phyloP scores from a whole-genome alignment of 2,329 filamentous ascomycete genomes.

The Cladophialophora psammophila region DNA sequence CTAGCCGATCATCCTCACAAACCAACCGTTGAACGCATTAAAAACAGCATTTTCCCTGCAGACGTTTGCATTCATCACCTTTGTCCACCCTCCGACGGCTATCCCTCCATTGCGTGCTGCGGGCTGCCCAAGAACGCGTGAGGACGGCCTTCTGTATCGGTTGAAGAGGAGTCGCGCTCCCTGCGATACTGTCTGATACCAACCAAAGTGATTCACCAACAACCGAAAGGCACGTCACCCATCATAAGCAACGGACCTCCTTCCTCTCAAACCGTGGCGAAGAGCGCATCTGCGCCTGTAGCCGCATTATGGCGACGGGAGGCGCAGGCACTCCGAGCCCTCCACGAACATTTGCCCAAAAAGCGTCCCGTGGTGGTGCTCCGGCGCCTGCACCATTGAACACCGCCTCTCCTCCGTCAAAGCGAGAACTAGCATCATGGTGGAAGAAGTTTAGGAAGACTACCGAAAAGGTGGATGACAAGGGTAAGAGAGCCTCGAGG shows the following conservation, averaged over 20 bases:
- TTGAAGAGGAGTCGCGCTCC: constrained; percentile 6
- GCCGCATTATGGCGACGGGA: constrained; percentile 38
- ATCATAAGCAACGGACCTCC: not conserved
- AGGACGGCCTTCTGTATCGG: not conserved
- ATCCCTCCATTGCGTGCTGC: not conserved
- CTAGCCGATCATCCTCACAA: constrained; percentile 26
- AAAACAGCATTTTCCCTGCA: not conserved
- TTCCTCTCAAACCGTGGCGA: constrained; percentile 13
- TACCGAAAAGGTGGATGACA: constrained; percentile 67
- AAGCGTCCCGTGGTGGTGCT: constrained; percentile 42
- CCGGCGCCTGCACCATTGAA: constrained; percentile 56
- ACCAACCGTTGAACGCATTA: not conserved
- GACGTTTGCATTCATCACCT: not conserved
- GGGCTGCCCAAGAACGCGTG: constrained; percentile 1
- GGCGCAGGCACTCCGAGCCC: constrained; percentile 30
- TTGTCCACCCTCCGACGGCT: not conserved
- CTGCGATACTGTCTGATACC: not conserved
- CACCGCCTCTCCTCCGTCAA: constrained; percentile 76
- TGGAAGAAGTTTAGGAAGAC: constrained; percentile 93
- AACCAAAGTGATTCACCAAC: constrained; percentile 6
- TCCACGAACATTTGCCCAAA: constrained; percentile 32
- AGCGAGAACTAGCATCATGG: constrained; percentile 91
- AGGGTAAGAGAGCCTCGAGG: constrained; percentile 57
- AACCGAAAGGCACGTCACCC: constrained; percentile 14
- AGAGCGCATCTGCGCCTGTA: constrained; percentile 32